Evolutionary conservation across 495 filamentous ascomycete species (phyloP).

Genomic region (Massariosphaeria phaeospora): DNA sequence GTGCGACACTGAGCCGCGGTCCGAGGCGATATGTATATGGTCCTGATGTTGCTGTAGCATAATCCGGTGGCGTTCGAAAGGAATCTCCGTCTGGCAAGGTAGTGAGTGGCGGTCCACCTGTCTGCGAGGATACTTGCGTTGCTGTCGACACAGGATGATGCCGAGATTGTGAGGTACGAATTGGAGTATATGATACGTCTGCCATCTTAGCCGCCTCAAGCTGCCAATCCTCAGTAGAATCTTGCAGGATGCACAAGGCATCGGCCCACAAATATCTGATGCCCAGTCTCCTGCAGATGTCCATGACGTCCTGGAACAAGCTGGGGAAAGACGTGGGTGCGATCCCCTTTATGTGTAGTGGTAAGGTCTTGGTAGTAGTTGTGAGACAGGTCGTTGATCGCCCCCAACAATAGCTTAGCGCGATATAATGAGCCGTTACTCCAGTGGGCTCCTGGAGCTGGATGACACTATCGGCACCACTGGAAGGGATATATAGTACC

Average conservation of each 20-base stretch:
- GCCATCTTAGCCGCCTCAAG: not conserved
- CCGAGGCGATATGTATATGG: too few species aligned
- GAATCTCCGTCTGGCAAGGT: too few species aligned
- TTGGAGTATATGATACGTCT: not conserved
- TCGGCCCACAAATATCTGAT: slow-evolving; percentile 1
- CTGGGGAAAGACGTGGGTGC: not conserved
- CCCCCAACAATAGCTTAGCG: slow-evolving; percentile 6
- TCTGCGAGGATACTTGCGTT: too few species aligned
- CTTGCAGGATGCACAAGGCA: slow-evolving; percentile 1
- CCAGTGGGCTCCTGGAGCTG: too few species aligned
- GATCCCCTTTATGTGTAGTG: not conserved
- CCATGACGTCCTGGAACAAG: not conserved
- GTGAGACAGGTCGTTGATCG: not conserved
- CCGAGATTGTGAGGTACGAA: not conserved
- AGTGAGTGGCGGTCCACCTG: too few species aligned
- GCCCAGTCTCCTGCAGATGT: not conserved
- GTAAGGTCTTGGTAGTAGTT: not conserved
- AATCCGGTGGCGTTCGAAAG: too few species aligned
- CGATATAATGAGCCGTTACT: not conserved
- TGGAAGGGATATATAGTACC: too few species aligned
- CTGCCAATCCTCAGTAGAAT: not conserved
- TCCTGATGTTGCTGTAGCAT: too few species aligned
- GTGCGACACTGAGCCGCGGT: too few species aligned
- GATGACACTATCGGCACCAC: too few species aligned
- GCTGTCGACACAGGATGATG: too few species aligned